A percentile compares a stretch with the other conserved stretches of the same genome.
phyloP scores from a whole-genome alignment of 257 asterid species.

The Nicotiana sylvestris region DNA sequence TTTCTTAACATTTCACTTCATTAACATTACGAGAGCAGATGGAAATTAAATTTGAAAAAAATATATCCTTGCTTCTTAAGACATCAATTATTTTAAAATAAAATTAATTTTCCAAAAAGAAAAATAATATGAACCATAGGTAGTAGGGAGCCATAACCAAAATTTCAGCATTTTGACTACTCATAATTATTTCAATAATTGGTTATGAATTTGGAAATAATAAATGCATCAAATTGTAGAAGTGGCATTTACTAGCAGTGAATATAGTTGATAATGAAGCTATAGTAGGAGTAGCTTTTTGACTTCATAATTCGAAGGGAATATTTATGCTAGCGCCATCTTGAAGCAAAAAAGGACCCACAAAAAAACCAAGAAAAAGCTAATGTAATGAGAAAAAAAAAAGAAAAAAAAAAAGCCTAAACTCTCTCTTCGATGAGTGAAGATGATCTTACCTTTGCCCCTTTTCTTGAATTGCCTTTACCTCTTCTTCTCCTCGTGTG shows the following conservation, averaged over 20 bases:
- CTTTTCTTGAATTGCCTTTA: neutral
- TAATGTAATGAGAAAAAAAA: neutral
- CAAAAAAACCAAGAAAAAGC: slow-evolving; percentile 1
- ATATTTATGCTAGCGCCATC: slow-evolving; percentile 26
- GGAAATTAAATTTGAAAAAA: too few relatives aligned
- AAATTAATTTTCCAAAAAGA: too few relatives aligned
- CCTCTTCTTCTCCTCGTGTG: slow-evolving; percentile 18
- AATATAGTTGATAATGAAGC: neutral
- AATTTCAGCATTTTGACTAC: neutral
- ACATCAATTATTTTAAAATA: too few relatives aligned
- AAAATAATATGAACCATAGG: too few relatives aligned
- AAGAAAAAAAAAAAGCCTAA: slow-evolving; percentile 10
- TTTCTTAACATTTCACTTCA: neutral
- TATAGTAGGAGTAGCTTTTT: neutral
- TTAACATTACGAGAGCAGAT: neutral
- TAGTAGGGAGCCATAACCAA: too few relatives aligned
- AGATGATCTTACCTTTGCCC: neutral
- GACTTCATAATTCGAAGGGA: slow-evolving; percentile 10
- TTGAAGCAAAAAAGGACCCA: slow-evolving; percentile 35
- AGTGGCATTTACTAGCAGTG: neutral
- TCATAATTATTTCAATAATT: neutral
- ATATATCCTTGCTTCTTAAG: too few relatives aligned
- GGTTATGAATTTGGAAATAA: neutral
- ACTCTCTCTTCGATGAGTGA: neutral
- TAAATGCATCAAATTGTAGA: neutral